Base-by-base conservation (phyloP, 352 stramenopile species). In the Plasmopara viticola region DNA sequence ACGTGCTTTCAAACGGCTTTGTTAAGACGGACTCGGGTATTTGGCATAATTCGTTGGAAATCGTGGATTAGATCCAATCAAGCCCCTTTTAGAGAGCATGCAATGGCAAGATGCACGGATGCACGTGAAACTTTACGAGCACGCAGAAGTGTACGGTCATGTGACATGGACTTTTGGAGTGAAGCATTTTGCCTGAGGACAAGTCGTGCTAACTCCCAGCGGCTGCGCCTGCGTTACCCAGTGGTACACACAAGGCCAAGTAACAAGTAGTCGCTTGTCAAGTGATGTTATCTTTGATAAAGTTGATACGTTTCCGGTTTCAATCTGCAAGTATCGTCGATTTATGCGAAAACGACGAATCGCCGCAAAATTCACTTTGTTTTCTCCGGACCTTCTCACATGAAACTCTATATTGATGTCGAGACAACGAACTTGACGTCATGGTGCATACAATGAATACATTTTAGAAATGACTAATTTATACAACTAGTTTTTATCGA, bases 381-480 rank as follows among this genome's bases (percentile, higher is more conserved):
- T 15, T 82, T 90, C 43, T 80, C 67, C 1, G 80, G 80, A 0
- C 77, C 80, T 7, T 79, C 77, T 1, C 73, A 87, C 43, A 66
- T 87, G 48, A 80, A 85, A 49, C 65, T 90, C 43, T 90, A 84
- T 55, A 78, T 90, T 53, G 75, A 88, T 58, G 80, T 77, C 13
- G 79, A 74, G 38, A 71, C 60, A 46, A 87, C 73, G 5, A 78
- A 53, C 15, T 48, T 90, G 30, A 87, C 75, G 25, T 85, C 75
- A 6, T 90, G 80, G 80, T 87, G 48, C 30, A 53, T 75, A 12
- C 30, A 12, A 7, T 5, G 17, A 44, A 37, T 42, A 14, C 1
- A 2, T 20, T n/a, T 14, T 9, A 7, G 1, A 0, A 14, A 34
- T 30, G 45, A 33, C 14, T 14, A 15, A 43, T n/a, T 29, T 49